Evolutionary conservation across 2,329 filamentous ascomycete species (phyloP).

Genomic region (Pseudocercospora pini-densiflorae): DNA sequence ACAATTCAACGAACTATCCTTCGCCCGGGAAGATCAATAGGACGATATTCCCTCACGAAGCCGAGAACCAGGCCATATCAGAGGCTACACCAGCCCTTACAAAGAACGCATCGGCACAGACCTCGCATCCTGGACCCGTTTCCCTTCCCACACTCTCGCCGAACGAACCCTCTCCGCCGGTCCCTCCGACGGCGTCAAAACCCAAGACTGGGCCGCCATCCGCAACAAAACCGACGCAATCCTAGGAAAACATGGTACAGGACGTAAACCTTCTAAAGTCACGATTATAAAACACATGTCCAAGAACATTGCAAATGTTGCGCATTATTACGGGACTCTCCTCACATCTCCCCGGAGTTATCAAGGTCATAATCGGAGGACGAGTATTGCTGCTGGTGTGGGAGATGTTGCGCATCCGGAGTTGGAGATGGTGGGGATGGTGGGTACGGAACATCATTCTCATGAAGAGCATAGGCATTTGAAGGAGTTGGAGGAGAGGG

Average conservation of each 20-base stretch:
- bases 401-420: slow-evolving; percentile 53
- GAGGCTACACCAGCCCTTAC: neutral
- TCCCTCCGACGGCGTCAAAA: slow-evolving; percentile 43
- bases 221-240: neutral
- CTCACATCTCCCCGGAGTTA: slow-evolving; percentile 48
- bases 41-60: slow-evolving; percentile 2
- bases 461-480: slow-evolving; percentile 14
- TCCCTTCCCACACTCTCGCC: slow-evolving; percentile 51
- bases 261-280: slow-evolving; percentile 16
- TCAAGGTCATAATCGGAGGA: slow-evolving; percentile 51
- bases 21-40: slow-evolving; percentile 9
- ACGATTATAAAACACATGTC: slow-evolving; percentile 27
- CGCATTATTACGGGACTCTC: slow-evolving; percentile 51
- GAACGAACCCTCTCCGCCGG: slow-evolving; percentile 47
- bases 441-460: slow-evolving; percentile 23
- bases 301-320: slow-evolving; percentile 44
- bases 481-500: slow-evolving; percentile 21
- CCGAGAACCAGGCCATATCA: neutral
- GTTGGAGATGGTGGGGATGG: slow-evolving; percentile 47
- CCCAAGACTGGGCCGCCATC: slow-evolving; percentile 22
- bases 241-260: neutral
- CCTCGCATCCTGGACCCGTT: slow-evolving; percentile 49
- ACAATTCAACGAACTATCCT: slow-evolving; percentile 5
- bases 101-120: slow-evolving; percentile 31
- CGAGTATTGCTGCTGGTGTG: slow-evolving; percentile 44